Evolutionary conservation across 306 rosid species (phyloP).

Genomic region (Sesbania bispinosa): DNA sequence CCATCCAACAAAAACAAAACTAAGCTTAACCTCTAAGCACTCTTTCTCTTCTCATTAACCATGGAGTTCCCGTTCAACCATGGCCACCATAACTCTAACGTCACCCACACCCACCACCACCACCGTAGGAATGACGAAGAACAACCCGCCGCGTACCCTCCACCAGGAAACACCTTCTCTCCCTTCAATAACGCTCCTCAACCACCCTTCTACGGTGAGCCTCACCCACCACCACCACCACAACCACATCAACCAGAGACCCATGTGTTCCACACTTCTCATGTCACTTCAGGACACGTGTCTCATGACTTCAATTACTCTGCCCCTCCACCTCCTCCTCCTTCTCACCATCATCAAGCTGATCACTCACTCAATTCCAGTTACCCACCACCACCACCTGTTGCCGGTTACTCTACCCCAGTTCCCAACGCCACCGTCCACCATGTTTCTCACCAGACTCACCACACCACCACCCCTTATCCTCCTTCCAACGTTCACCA

Average conservation of each 20-base stretch:
- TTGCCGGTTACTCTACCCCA: neutral
- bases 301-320: conserved; percentile 21
- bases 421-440: conserved; percentile 13
- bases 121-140: conserved; percentile 14
- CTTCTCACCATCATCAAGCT: neutral
- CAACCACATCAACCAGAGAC: conserved; percentile 10
- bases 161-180: conserved; percentile 17
- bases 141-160: neutral
- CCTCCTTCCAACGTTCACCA: conserved; percentile 27
- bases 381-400: conserved; percentile 32
- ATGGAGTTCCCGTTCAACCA: conserved; percentile 43
- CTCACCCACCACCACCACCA: conserved; percentile 2
- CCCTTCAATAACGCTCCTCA: neutral
- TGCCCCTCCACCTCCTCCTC: conserved; percentile 12
- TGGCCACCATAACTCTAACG: neutral
- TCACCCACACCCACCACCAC: conserved; percentile 20
- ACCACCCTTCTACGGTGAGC: too few species aligned
- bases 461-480: neutral
- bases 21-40: neutral
- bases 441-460: conserved; percentile 37
- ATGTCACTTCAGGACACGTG: conserved; percentile 16
- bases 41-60: neutral
- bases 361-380: neutral
- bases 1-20: neutral
- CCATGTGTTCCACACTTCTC: conserved; percentile 40